Conservation (phyloP, 1,284 basidiomycete genomes). For the Ustilago curta region DNA sequence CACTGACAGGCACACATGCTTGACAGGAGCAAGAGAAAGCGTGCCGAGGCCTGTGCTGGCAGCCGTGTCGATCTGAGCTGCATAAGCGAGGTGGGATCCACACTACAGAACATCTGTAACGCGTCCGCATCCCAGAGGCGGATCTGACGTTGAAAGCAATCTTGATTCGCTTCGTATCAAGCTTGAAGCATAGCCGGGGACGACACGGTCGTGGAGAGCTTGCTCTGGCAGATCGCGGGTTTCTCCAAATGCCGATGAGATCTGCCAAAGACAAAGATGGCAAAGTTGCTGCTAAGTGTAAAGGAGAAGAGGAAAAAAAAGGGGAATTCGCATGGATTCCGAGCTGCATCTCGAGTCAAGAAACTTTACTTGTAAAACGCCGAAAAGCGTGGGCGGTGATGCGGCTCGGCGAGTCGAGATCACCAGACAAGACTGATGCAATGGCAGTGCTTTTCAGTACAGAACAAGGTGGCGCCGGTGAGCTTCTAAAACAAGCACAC, state of each 20-base stretch:
- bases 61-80: conserved; percentile 17
- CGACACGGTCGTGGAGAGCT: too few relatives aligned
- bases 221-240: too few relatives aligned
- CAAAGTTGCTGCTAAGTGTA: not conserved
- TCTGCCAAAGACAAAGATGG: not conserved
- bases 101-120: too few relatives aligned
- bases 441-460: too few relatives aligned
- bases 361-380: conserved; percentile 3
- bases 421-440: not conserved
- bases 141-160: too few relatives aligned
- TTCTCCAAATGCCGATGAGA: not conserved
- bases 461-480: not conserved
- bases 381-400: not conserved
- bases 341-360: not conserved
- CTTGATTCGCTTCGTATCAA: too few relatives aligned
- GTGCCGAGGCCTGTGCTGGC: not conserved
- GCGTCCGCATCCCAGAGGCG: too few relatives aligned
- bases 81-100: conserved; percentile 41
- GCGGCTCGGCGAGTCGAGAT: not conserved
- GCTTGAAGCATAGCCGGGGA: too few relatives aligned
- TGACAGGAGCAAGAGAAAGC: not conserved
- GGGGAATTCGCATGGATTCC: not conserved
- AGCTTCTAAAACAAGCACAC: not conserved
- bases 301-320: too few relatives aligned
- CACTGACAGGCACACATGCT: not conserved